Evolutionary conservation across 2,329 filamentous ascomycete species (phyloP), one percentile per base, ranked within the genome.

Genomic region (Fusarium proliferatum): DNA sequence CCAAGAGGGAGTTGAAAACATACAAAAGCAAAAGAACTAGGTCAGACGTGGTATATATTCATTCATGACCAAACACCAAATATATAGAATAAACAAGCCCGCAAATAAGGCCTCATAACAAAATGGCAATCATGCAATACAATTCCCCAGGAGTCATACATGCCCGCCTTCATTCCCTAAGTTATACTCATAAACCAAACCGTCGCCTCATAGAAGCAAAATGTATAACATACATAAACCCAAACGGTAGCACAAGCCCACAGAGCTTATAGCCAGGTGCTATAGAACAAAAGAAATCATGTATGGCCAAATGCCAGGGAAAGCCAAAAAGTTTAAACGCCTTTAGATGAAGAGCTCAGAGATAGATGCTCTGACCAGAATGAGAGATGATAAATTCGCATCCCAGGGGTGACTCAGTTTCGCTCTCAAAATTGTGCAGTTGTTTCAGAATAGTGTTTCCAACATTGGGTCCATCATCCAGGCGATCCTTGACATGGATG

Each of bases 401-500:
- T 0, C 95, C 96, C 53, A 97, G 81, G 51, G 88, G 87, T 13
- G 85, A 87, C 17, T 89, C 88, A 60, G 86, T 83, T 68, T 95
- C 93, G 65, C 86, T 83, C 68, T 95, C 94, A 67, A 94, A 86
- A 33, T 90, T 89, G 23, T 83, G 80, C 56, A 98, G 82, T 80
- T 98, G 90, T 67, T 85, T 79, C 28, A 96, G 77, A 41, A 98
- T 97, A 4, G 83, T 87, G 7, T 94, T 90, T 2, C 83, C 41
- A 86, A 88, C 4, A 88, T 90, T 53, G 84, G 89, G 89, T 1
- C 90, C 94, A 79, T 97, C 95, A 13, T 87, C 85, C 62, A 98
- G 84, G 28, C 89, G 92, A 73, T 98, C 96, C 81, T 99, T 99
- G 78, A 98, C 89, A 80, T 99, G 96, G 42, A 98, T 98, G 62